These are phyloP conservation scores for Castanopsis chinensis DNA, from an alignment of 306 rosid species.

Conservation along the genomic window DNA sequence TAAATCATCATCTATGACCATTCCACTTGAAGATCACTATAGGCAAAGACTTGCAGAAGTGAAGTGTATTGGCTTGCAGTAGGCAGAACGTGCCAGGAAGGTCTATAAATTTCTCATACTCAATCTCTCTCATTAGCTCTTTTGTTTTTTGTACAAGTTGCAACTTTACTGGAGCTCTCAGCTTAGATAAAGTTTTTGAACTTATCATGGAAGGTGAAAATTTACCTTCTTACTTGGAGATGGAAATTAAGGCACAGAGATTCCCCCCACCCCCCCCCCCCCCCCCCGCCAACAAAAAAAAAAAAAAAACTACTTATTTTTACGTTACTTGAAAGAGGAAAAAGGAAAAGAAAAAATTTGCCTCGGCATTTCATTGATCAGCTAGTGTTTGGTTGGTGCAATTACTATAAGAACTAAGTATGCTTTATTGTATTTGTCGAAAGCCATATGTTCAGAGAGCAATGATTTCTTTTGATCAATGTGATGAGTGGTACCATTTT, in stretches of 20 bases:
- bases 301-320: not conserved
- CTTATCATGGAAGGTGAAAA: slow-evolving; percentile 70
- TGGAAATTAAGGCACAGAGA: slow-evolving; percentile 64
- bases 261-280: not conserved
- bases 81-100: slow-evolving; percentile 79
- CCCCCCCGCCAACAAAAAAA: no score
- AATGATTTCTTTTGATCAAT: slow-evolving; percentile 84
- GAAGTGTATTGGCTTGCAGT: slow-evolving; percentile 49
- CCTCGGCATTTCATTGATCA: slow-evolving; percentile 10
- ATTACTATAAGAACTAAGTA: slow-evolving; percentile 74
- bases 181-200: slow-evolving; percentile 64
- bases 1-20: slow-evolving; percentile 26
- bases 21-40: slow-evolving; percentile 58
- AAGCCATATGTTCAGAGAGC: slow-evolving; percentile 69
- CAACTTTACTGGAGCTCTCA: slow-evolving; percentile 59
- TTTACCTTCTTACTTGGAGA: slow-evolving; percentile 62
- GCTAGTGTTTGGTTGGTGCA: slow-evolving; percentile 39
- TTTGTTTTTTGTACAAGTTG: slow-evolving; percentile 50
- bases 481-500: slow-evolving; percentile 95
- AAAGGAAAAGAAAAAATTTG: not conserved
- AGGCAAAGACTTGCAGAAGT: slow-evolving; percentile 56
- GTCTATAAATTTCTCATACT: slow-evolving; percentile 29
- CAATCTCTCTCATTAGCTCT: slow-evolving; percentile 10
- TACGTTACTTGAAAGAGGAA: no score
- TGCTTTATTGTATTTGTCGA: no score